These are phyloP conservation scores for Dalechampia spathulata DNA, from an alignment of 441 rosid genomes.

Conservation along the genomic window DNA sequence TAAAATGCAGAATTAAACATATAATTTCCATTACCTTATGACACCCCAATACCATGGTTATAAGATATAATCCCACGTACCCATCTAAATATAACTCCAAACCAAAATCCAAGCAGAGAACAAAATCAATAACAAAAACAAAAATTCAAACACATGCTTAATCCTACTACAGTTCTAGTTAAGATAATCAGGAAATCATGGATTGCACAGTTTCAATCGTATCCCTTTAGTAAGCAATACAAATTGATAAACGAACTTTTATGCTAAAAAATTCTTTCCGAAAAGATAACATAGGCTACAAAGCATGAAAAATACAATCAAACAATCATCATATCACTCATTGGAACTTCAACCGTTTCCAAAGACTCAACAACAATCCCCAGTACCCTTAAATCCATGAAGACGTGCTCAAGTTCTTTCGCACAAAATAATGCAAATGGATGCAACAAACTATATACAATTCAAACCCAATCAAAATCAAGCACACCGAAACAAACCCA, in stretches of 20 bases:
- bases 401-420: background rate
- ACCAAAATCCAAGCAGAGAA: background rate
- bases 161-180: too few species aligned
- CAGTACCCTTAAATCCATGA: too few species aligned
- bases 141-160: background rate
- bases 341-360: background rate
- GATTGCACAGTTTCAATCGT: too few species aligned
- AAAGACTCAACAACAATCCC: background rate
- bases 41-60: background rate
- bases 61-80: too few species aligned
- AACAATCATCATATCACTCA: too few species aligned
- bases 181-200: too few species aligned
- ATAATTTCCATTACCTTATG: background rate
- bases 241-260: too few species aligned
- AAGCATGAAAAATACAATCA: too few species aligned
- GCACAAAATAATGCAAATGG: background rate
- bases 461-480: background rate
- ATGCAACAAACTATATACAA: background rate
- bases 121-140: background rate
- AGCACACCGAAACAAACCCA: background rate
- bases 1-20: background rate
- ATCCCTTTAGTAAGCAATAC: too few species aligned
- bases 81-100: too few species aligned
- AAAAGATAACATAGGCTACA: too few species aligned
- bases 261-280: background rate